Base-by-base conservation (phyloP, 257 asterid species). In the Penstemon barbatus region DNA sequence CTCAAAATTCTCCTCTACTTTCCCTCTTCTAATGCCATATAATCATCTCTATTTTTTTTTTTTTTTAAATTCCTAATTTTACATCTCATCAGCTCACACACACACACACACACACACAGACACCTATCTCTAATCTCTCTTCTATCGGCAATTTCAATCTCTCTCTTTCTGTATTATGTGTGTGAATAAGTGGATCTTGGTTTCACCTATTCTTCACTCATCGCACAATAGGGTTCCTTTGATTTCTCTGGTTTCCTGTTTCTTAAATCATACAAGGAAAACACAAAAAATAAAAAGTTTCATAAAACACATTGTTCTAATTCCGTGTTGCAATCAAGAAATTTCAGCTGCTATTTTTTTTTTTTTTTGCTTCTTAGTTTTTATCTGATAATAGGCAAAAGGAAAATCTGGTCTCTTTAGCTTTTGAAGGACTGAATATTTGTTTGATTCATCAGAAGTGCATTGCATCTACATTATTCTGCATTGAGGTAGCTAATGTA, bases 1-100 rank as follows among this genome's bases (percentile, higher is more conserved):
- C 84, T 74, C 60, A 60, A 77, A 57, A 54, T 40, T 78, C 85
- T 80, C 86, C 58, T 70, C 79, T 68, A 68, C 57, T 58, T 58
- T 80, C 60, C 46, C 85, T 73, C 79, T 73, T 46, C 60, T 73
- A 25, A 18, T 73, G 83, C 81, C 81, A 81, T 57, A 64, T 79
- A 58, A 62, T 50, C 25, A 9, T 74, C 66, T 42, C 69, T 63
- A 61, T 65, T 66, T 79, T 72, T 46, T 65, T 56, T 51, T 67
- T 57, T 50, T 45, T 57, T 33, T 12, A 5, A 2, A 15, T 48
- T 60, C 59, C 43, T 59, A 65, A 36, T 55, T 78, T 65, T 59
- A 38, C 61, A 40, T 52, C 52, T 49, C 38, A 69, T 58, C 65
- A 59, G 76, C 73, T 76, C 46, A 60, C 59, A 56, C 71, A 25